Evolutionary conservation across 805 yeast species (phyloP).

Genomic region (Cyberlindnera euphorbiae): DNA sequence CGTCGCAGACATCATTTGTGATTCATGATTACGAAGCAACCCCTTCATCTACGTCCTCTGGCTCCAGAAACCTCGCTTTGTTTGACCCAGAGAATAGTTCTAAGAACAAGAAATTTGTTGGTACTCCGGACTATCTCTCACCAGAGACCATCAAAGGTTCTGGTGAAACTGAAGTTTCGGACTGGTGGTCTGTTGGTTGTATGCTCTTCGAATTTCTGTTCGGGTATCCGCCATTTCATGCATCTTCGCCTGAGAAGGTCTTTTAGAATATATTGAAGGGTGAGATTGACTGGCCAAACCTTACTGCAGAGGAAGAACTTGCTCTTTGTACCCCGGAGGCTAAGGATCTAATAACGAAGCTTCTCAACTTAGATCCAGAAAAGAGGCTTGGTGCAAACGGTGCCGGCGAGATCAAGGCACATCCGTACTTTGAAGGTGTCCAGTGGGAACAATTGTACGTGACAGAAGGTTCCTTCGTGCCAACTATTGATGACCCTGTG

Average conservation of each 20-base stretch:
- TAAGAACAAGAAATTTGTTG: slow-evolving; percentile 69
- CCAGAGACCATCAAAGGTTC: slow-evolving; percentile 91
- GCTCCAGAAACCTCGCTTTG: slow-evolving; percentile 47
- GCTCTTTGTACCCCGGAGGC: slow-evolving; percentile 60
- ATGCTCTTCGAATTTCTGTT: slow-evolving; percentile 85
- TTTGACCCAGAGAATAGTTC: slow-evolving; percentile 66
- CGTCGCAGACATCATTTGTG: slow-evolving; percentile 55
- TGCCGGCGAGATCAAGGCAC: slow-evolving; percentile 70
- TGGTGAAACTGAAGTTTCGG: slow-evolving; percentile 78
- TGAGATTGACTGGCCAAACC: slow-evolving; percentile 78
- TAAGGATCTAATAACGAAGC: slow-evolving; percentile 60
- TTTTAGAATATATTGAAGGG: slow-evolving; percentile 76
- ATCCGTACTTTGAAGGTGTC: slow-evolving; percentile 68
- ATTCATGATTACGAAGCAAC: slow-evolving; percentile 44
- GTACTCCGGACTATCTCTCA: slow-evolving; percentile 96
- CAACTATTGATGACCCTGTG: slow-evolving; percentile 72
- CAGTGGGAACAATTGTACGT: slow-evolving; percentile 71
- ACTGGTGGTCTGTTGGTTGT: slow-evolving; percentile 99
- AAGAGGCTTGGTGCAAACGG: slow-evolving; percentile 76
- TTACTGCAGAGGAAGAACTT: slow-evolving; percentile 48
- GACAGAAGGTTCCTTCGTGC: slow-evolving; percentile 80
- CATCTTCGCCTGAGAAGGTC: slow-evolving; percentile 69
- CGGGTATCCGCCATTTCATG: slow-evolving; percentile 96
- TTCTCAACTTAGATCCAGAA: slow-evolving; percentile 60
- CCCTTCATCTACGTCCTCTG: slow-evolving; percentile 7